Base-by-base conservation (phyloP, 2,329 filamentous ascomycete genomes). In the Chrysoporthe austroafricana region DNA sequence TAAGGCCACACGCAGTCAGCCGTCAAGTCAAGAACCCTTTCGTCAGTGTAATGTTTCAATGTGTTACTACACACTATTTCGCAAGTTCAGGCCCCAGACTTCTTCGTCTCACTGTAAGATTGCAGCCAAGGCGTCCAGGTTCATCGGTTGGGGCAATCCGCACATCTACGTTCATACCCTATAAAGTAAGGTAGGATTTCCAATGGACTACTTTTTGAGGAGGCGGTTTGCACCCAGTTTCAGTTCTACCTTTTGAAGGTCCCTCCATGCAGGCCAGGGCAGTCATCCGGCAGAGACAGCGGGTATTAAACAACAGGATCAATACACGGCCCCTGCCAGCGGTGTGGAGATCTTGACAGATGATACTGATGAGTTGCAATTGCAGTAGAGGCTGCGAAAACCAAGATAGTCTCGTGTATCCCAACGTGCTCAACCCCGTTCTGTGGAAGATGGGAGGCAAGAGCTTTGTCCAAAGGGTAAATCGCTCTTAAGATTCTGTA, bases 401-500 rank as follows among this genome's bases (percentile, higher is more conserved):
- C 9, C 3, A 14, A 16, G 4, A 54, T 13, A 2, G 26, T 26
- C 26, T 32, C 50, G 16, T 54, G 50, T 34, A 32, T 34, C 32
- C 4, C 32, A 14, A 16, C 13, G 16, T 54, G 50, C 26, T 16
- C 26, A 34, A 34, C 50, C 32, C 9, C 32, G 7, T 16, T 34
- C 16, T 50, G 11, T n/a, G n/a, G 21, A 3, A 21, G 7, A 32
- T 34, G 3, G 26, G 50, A 52, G 50, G 1, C 21, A 34, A 34
- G 32, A n/a, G 16, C 8, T 60, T 46, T 18, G 60, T 57, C 16
- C 63, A 54, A 39, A 9, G 57, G 21, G 59, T 18, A 62, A 42
- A 63, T 43, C 18, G 39, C 34, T 52, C 36, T 57, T 62, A 52
- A 56, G 54, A 42, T 62, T 67, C 43, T 67, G 57, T 44, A 63